Percentiles rank a stretch among this genome's conserved stretches.
These are phyloP conservation scores for Zygoascus tannicola DNA, from an alignment of 805 yeast species.

Conservation along the genomic window DNA sequence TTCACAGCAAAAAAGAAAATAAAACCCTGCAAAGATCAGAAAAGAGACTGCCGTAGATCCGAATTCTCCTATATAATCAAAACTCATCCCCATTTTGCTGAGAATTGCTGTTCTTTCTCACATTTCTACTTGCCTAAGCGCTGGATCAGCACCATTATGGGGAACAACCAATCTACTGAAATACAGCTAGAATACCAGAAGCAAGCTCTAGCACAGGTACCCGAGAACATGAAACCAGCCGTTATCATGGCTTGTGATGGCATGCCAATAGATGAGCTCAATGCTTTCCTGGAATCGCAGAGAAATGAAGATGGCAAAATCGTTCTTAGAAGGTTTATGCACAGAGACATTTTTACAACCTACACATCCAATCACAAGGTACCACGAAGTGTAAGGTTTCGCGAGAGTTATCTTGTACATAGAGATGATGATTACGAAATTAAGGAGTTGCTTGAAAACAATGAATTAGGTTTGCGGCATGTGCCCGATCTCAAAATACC, in stretches of 20 bases:
- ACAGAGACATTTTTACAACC: slow-evolving; percentile 23
- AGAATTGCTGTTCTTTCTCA: too few species aligned
- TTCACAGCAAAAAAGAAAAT: too few species aligned
- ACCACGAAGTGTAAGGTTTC: slow-evolving; percentile 10
- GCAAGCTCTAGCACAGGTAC: not conserved
- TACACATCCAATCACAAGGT: slow-evolving; percentile 8
- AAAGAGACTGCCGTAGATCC: too few species aligned
- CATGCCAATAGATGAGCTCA: slow-evolving; percentile 1
- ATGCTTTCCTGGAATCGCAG: not conserved
- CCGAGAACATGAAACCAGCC: not conserved
- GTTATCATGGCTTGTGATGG: not conserved
- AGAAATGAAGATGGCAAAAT: slow-evolving; percentile 4
- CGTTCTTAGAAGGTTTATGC: slow-evolving; percentile 16
- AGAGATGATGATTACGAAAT: slow-evolving; percentile 8
- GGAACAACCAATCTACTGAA: not conserved
- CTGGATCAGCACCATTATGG: too few species aligned
- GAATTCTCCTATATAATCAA: too few species aligned
- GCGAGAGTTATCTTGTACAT: slow-evolving; percentile 14
- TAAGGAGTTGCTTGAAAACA: not conserved
- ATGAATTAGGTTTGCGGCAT: not conserved
- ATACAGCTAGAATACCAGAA: not conserved
- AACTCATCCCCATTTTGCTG: too few species aligned
- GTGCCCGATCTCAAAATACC: not conserved
- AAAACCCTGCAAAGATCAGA: too few species aligned
- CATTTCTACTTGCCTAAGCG: too few species aligned